Percentiles rank a stretch among this genome's conserved stretches.
phyloP scores from a whole-genome alignment of 352 stramenopile genomes.

The Globisporangium megalacanthum region DNA sequence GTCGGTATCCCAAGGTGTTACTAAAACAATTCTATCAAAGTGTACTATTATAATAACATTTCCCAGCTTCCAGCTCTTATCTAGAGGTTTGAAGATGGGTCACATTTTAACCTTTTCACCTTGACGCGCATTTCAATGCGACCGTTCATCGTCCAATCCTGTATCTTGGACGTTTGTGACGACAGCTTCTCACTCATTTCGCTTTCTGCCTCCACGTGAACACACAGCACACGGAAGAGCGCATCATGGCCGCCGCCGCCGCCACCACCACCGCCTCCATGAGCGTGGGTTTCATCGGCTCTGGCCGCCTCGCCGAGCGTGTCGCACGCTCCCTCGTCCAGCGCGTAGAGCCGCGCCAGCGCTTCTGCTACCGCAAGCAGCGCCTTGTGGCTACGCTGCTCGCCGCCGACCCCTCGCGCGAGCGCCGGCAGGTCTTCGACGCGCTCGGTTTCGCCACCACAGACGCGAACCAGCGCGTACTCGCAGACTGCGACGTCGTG shows the following conservation, averaged over 20 bases:
- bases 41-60: no score
- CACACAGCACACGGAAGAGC: no score
- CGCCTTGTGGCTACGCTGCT: slow-evolving; percentile 62
- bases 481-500: slow-evolving; percentile 67
- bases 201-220: neutral
- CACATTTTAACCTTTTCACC: no score
- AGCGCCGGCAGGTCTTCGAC: slow-evolving; percentile 53
- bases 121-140: neutral
- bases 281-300: slow-evolving; percentile 72
- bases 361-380: slow-evolving; percentile 74
- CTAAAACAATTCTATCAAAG: no score
- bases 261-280: slow-evolving; percentile 9
- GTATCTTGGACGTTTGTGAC: no score
- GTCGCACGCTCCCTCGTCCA: slow-evolving; percentile 58
- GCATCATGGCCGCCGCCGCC: slow-evolving; percentile 9
- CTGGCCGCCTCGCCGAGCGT: slow-evolving; percentile 52
- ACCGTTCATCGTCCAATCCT: neutral
- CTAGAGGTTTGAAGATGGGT: no score
- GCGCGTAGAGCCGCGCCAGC: slow-evolving; percentile 49
- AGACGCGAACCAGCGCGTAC: slow-evolving; percentile 42
- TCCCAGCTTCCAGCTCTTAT: no score
- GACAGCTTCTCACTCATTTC: neutral
- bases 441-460: slow-evolving; percentile 63
- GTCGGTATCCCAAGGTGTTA: no score
- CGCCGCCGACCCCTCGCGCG: slow-evolving; percentile 51